Conservation (phyloP, 2,329 filamentous ascomycete genomes). For the Penicillium vulpinum region DNA sequence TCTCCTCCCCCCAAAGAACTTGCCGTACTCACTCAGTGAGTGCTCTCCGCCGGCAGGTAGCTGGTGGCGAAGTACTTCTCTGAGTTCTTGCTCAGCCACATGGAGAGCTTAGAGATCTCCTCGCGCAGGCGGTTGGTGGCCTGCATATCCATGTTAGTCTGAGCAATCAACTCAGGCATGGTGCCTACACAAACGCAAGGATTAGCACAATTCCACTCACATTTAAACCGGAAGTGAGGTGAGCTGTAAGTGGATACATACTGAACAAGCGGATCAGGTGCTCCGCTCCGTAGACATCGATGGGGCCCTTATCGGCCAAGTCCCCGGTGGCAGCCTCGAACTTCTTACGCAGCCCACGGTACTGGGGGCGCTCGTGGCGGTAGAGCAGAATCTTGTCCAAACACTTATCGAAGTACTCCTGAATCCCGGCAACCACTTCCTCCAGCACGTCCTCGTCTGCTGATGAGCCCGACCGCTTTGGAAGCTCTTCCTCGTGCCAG, state of each 20-base stretch:
- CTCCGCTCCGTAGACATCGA: slow-evolving; percentile 88
- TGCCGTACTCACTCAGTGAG: slow-evolving; percentile 27
- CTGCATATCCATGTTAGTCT: slow-evolving; percentile 97
- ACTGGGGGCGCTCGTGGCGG: slow-evolving; percentile 89
- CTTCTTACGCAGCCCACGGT: slow-evolving; percentile 71
- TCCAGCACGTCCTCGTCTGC: slow-evolving; percentile 82
- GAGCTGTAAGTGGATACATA: slow-evolving; percentile 48
- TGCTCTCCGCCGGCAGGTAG: slow-evolving; percentile 45
- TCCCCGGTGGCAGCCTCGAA: slow-evolving; percentile 65
- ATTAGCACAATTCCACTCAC: slow-evolving; percentile 2
- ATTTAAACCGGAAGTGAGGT: neutral
- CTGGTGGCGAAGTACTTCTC: slow-evolving; percentile 67
- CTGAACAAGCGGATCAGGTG: slow-evolving; percentile 86
- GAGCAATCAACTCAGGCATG: slow-evolving; percentile 88
- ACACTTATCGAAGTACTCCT: slow-evolving; percentile 91
- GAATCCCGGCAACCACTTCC: slow-evolving; percentile 81
- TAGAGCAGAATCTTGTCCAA: slow-evolving; percentile 89
- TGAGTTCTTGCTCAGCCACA: slow-evolving; percentile 78
- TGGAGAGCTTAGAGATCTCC: slow-evolving; percentile 81
- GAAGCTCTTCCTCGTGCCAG: slow-evolving; percentile 70
- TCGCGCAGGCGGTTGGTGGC: slow-evolving; percentile 85
- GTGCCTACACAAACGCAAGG: slow-evolving; percentile 60
- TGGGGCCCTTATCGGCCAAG: slow-evolving; percentile 67
- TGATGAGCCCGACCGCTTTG: slow-evolving; percentile 58
- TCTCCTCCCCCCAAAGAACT: neutral